phyloP scores from a whole-genome alignment of 352 stramenopile genomes.

The Pythium angustatum region DNA sequence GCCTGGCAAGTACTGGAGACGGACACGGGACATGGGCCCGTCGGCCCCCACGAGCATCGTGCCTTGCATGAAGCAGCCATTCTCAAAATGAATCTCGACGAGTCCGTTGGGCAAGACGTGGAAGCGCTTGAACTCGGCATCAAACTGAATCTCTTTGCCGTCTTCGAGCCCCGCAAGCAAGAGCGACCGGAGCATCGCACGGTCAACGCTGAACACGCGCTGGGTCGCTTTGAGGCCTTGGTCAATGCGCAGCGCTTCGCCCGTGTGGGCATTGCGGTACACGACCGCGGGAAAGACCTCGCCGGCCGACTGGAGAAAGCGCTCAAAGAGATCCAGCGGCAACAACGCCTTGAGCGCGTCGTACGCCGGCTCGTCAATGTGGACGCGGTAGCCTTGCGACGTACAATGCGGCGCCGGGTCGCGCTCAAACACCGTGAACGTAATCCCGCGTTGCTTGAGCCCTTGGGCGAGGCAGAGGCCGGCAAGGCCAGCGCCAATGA shows the following conservation, averaged over 20 bases:
- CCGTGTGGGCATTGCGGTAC: constrained; percentile 47
- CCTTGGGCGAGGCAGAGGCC: constrained; percentile 65
- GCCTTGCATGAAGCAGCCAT: constrained; percentile 43
- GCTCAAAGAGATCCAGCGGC: constrained; percentile 44
- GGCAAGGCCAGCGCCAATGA: constrained; percentile 52
- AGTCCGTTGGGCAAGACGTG: constrained; percentile 41
- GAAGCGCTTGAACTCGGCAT: constrained; percentile 54
- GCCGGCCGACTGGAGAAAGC: constrained; percentile 46
- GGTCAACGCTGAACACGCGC: constrained; percentile 24
- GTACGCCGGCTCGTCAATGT: constrained; percentile 59
- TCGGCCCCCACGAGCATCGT: constrained; percentile 56
- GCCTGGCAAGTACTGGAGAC: constrained; percentile 52
- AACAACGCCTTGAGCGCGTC: constrained; percentile 56
- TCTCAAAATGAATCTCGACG: constrained; percentile 58
- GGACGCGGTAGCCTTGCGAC: constrained; percentile 59
- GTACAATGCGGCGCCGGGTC: constrained; percentile 43
- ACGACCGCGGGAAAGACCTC: constrained; percentile 50
- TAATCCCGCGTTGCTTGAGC: constrained; percentile 57
- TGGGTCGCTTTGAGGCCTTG: not conserved
- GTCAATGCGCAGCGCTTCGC: constrained; percentile 1
- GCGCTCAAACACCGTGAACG: constrained; percentile 67
- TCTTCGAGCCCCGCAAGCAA: constrained; percentile 50
- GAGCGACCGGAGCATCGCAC: constrained; percentile 30
- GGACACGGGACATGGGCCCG: constrained; percentile 59
- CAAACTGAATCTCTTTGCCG: constrained; percentile 48